Base-by-base conservation (phyloP, 108 stramenopile genomes). In the Skeletonema potamos region DNA sequence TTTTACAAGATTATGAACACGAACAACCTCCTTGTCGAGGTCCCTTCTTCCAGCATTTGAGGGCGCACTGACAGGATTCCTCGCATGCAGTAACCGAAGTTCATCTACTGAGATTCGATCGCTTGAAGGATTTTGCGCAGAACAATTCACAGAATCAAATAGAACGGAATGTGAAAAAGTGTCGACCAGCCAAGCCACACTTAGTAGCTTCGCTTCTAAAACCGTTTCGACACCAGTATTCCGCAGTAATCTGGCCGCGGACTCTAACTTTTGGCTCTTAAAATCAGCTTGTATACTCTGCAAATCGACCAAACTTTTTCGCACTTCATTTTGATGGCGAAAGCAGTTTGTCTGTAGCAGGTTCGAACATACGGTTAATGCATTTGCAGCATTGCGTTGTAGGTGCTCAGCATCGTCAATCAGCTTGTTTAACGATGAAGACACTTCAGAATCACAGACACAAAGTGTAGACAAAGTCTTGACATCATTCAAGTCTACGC, bases 151-250 rank as follows among this genome's bases (percentile, higher is more conserved):
- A 51, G 48, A 64, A 64, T 54, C 26, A 39, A 39, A 56, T 46
- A 62, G 36, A 58, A 66, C 26, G 48, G 72, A 56, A 71, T 67
- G 63, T 8, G 62, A 26, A 48, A 64, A 59, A 24, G 59, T 65
- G 77, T 74, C 77, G 29, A 87, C 73, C 6, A 92, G 58, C 92
- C 92, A 92, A 36, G 71, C 32, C 70, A 92, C 69, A 30, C 64
- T 54, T 56, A 81, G 77, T 15, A 86, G 64, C 30, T 74, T 79
- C 27, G 62, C 32, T 27, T 82, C 78, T 9, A 92, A 24, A 37
- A 72, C 68, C 6, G 32, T 33, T 56, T 81, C 82, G 1, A 87
- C 30, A 1, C 51, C 44, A 17, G 48, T 63, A 28, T 73, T 69
- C 9, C 77, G 43, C 13, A 82, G 29, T 9, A 90, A 56, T n/a